Percentiles rank a stretch among this genome's conserved stretches.
phyloP scores from a whole-genome alignment of 768 basidiomycete genomes.

The Tricholoma sp. region DNA sequence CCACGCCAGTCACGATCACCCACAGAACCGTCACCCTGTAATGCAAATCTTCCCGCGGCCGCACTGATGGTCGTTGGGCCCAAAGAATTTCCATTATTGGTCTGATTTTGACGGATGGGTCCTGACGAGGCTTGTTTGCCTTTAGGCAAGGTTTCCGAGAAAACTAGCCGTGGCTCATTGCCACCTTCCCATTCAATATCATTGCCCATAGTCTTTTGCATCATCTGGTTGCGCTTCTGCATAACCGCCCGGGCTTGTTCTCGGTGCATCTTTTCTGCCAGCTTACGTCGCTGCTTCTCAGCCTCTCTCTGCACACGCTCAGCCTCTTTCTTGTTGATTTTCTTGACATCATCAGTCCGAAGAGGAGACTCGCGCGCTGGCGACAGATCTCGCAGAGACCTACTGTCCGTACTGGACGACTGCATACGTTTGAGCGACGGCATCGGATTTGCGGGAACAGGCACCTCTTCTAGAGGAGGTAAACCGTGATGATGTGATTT shows the following conservation, averaged over 20 bases:
- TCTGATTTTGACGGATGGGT: conserved; percentile 58
- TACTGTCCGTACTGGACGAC: conserved; percentile 71
- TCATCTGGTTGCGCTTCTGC: conserved; percentile 78
- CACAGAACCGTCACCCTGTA: conserved; percentile 25
- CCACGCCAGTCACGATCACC: conserved; percentile 47
- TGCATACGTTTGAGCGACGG: conserved; percentile 75
- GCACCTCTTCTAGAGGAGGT: conserved; percentile 70
- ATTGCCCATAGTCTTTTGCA: conserved; percentile 48
- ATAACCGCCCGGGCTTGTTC: conserved; percentile 92
- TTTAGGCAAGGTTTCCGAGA: conserved; percentile 34
- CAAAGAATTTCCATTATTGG: conserved; percentile 30
- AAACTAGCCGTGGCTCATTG: conserved; percentile 38
- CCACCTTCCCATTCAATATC: conserved; percentile 63
- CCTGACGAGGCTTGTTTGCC: conserved; percentile 55
- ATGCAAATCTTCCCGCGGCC: conserved; percentile 52
- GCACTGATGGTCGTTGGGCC: conserved; percentile 51
- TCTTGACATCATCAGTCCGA: conserved; percentile 54
- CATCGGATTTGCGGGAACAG: conserved; percentile 46
- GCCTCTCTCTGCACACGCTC: conserved; percentile 74
- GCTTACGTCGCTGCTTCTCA: conserved; percentile 76
- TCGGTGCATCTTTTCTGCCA: conserved; percentile 66
- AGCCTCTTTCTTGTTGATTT: conserved; percentile 73
- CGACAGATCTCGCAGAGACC: conserved; percentile 54
- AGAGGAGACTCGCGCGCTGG: conserved; percentile 34
- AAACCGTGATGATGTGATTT: conserved; percentile 57